Conservation (phyloP, 2,329 filamentous ascomycete species). For the Trematosphaeria pertusa region DNA sequence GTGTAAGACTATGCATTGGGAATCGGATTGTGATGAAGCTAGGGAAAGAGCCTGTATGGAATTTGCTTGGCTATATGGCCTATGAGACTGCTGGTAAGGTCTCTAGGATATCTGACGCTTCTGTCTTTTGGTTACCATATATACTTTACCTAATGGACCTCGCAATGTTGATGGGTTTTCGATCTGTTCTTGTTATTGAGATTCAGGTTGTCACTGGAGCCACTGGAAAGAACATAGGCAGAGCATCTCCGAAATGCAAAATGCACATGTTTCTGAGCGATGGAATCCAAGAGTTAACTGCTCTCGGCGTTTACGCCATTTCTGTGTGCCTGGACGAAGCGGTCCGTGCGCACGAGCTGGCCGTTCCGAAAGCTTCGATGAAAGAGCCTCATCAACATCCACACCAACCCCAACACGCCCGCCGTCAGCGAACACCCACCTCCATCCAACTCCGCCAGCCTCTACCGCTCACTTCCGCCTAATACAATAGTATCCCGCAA, state of each 20-base stretch:
- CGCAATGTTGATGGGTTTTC: no score
- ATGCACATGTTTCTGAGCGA: no score
- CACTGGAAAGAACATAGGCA: no score
- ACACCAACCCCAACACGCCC: slow-evolving; percentile 30
- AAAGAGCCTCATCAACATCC: slow-evolving; percentile 48
- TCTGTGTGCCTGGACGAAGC: slow-evolving; percentile 7
- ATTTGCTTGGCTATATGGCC: not conserved
- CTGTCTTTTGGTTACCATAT: not conserved
- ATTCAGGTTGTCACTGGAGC: no score
- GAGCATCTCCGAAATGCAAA: no score
- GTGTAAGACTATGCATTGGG: slow-evolving; percentile 19
- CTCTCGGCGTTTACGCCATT: no score
- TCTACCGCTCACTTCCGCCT: slow-evolving; percentile 8
- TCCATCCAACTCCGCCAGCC: slow-evolving; percentile 13
- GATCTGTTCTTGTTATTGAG: no score
- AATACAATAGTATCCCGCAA: slow-evolving; percentile 22
- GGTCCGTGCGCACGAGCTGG: slow-evolving; percentile 15
- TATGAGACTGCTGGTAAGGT: slow-evolving; percentile 14
- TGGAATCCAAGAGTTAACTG: not conserved
- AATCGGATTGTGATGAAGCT: slow-evolving; percentile 13
- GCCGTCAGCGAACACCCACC: slow-evolving; percentile 21
- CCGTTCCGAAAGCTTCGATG: slow-evolving; percentile 39
- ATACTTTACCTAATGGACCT: no score
- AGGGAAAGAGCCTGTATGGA: not conserved
- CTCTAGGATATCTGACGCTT: slow-evolving; percentile 2